Percentiles rank a stretch among this genome's conserved stretches.
Conservation (phyloP, 129 eudicot species). For the Centaurea solstitialis region DNA sequence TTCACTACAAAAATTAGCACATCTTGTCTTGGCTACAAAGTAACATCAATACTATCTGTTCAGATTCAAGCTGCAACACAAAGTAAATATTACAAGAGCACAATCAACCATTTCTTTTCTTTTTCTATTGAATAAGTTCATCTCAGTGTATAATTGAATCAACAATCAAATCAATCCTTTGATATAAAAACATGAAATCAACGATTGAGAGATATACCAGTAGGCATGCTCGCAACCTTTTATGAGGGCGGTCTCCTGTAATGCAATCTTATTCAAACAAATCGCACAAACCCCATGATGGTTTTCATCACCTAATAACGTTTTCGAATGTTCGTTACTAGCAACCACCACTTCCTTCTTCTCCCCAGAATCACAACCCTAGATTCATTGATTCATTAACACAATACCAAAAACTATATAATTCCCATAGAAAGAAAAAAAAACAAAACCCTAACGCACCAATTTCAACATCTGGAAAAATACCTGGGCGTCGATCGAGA, state of each 20-base stretch:
- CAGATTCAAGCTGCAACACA: background rate
- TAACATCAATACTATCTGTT: background rate
- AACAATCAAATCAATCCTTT: background rate
- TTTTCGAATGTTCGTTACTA: constrained; percentile 8
- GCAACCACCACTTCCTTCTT: constrained; percentile 27
- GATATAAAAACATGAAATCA: background rate
- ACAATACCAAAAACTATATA: background rate
- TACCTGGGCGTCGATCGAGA: constrained; percentile 40
- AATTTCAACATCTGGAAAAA: background rate
- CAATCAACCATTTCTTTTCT: background rate
- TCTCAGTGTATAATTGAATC: background rate
- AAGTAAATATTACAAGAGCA: background rate
- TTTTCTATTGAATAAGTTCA: background rate
- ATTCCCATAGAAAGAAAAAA: background rate
- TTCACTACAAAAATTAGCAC: background rate
- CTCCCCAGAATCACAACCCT: constrained; percentile 30
- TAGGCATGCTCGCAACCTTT: constrained; percentile 99
- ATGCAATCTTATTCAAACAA: constrained; percentile 78
- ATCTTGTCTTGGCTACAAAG: background rate
- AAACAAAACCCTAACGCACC: background rate
- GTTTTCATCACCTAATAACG: constrained; percentile 21
- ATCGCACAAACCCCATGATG: constrained; percentile 84
- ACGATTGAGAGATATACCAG: constrained; percentile 62
- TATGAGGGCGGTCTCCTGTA: constrained; percentile 89
- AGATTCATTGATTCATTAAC: background rate